These are phyloP conservation scores for Candida glaebosa DNA, from an alignment of 805 yeast genomes.

Conservation along the genomic window DNA sequence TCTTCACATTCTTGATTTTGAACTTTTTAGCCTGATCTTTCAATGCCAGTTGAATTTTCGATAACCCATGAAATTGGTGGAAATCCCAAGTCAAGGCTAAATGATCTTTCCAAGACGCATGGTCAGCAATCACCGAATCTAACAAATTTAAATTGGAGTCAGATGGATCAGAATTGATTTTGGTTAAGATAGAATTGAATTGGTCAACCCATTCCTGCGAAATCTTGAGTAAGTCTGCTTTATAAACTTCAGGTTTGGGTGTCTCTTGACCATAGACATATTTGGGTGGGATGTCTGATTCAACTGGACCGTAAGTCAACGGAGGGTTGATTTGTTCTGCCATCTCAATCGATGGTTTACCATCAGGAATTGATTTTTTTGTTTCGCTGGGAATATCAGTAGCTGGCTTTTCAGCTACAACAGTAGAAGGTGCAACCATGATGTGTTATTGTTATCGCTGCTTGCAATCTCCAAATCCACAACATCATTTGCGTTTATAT, in stretches of 20 bases:
- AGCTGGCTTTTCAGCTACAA: constrained; percentile 1
- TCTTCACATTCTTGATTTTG: constrained; percentile 20
- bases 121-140: constrained; percentile 17
- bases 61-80: constrained; percentile 27
- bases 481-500: neutral
- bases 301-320: constrained; percentile 11
- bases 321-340: constrained; percentile 15
- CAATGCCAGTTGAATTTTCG: constrained; percentile 19
- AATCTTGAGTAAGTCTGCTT: constrained; percentile 16
- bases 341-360: constrained; percentile 12
- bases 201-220: constrained; percentile 26
- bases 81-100: constrained; percentile 28
- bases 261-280: constrained; percentile 17
- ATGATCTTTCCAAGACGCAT: constrained; percentile 37
- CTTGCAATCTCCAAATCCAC: neutral
- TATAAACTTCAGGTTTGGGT: constrained; percentile 22
- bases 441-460: neutral
- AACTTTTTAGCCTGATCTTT: constrained; percentile 12
- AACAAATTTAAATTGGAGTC: constrained; percentile 7
- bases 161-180: constrained; percentile 6
- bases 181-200: constrained; percentile 20
- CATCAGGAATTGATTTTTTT: neutral
- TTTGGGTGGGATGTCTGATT: constrained; percentile 11
- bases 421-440: constrained; percentile 4
- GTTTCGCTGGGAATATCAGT: neutral